Evolutionary conservation across 2,329 filamentous ascomycete genomes (phyloP).

Genomic region (Colletotrichum lupini): DNA sequence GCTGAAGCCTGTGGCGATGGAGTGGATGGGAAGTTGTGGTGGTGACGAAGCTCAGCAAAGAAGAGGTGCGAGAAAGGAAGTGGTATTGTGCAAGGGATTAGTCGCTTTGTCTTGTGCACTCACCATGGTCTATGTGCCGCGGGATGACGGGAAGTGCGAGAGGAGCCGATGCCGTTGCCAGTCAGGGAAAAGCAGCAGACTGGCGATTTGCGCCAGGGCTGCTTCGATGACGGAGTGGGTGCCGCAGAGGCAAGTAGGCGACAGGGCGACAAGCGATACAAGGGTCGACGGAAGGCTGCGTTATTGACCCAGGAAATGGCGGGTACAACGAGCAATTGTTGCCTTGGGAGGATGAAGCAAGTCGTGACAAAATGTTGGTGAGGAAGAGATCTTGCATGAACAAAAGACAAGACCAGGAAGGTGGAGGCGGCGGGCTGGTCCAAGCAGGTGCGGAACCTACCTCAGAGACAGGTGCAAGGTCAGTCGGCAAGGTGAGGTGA

Average conservation of each 20-base stretch:
- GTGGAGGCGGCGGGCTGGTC: conserved; percentile 30
- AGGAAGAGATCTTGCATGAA: conserved; percentile 35
- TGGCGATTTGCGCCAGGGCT: conserved; percentile 31
- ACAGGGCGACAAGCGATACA: conserved; percentile 6
- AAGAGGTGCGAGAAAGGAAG: conserved; percentile 7
- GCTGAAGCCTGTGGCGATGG: background rate
- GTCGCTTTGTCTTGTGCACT: conserved; percentile 10
- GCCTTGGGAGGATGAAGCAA: conserved; percentile 12
- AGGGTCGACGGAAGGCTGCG: conserved; percentile 24
- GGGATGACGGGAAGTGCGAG: conserved; percentile 22
- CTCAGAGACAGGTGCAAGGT: background rate
- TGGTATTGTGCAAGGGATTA: background rate
- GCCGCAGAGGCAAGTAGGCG: conserved; percentile 28
- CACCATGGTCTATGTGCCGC: conserved; percentile 30
- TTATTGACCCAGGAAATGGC: conserved; percentile 17
- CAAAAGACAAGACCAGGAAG: conserved; percentile 31
- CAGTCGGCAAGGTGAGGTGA: conserved; percentile 6
- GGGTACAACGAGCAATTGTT: conserved; percentile 26
- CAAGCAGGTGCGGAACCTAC: conserved; percentile 18
- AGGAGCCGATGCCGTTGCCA: conserved; percentile 17
- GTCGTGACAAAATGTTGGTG: conserved; percentile 10
- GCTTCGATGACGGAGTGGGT: conserved; percentile 30
- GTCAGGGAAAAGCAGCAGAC: conserved; percentile 22
- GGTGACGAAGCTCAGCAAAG: conserved; percentile 9
- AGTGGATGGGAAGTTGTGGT: background rate